phyloP scores from a whole-genome alignment of 176 grass and related monocot genomes.

The Chrysopogon serrulatus region DNA sequence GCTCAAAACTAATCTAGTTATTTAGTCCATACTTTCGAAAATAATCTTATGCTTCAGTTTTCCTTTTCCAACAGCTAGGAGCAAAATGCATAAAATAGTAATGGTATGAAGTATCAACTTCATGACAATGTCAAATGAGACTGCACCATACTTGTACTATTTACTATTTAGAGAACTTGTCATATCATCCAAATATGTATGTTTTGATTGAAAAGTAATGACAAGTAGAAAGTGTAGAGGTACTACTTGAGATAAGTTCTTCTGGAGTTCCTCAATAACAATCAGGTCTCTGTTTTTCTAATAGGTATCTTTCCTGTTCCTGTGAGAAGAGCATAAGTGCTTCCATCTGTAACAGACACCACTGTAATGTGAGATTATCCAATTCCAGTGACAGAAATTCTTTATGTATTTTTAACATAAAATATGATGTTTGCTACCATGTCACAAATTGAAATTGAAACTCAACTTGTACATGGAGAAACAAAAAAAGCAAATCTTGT shows the following conservation, averaged over 20 bases:
- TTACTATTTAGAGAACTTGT: not conserved
- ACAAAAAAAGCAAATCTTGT: not conserved
- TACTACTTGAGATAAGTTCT: conserved; percentile 86
- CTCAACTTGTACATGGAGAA: not conserved
- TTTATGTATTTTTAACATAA: not conserved
- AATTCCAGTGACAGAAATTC: not conserved
- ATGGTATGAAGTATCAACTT: not conserved
- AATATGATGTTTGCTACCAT: not conserved
- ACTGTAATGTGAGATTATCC: conserved; percentile 17
- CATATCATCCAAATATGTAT: not conserved
- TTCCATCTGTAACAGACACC: conserved; percentile 57
- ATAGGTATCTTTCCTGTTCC: conserved; percentile 88
- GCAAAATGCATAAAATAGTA: not conserved
- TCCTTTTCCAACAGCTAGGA: not conserved
- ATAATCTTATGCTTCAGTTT: not conserved
- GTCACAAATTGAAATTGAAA: not conserved
- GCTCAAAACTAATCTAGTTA: conserved; percentile 1
- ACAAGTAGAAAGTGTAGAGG: not conserved
- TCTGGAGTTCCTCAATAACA: conserved; percentile 74
- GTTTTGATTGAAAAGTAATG: conserved; percentile 15
- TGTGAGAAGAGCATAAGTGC: conserved; percentile 90
- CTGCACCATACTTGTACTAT: not conserved
- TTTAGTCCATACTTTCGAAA: not conserved
- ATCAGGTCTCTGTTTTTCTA: conserved; percentile 79
- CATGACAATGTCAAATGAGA: not conserved